phyloP scores from a whole-genome alignment of 331 rosid species.

The Dryas integrifolia region DNA sequence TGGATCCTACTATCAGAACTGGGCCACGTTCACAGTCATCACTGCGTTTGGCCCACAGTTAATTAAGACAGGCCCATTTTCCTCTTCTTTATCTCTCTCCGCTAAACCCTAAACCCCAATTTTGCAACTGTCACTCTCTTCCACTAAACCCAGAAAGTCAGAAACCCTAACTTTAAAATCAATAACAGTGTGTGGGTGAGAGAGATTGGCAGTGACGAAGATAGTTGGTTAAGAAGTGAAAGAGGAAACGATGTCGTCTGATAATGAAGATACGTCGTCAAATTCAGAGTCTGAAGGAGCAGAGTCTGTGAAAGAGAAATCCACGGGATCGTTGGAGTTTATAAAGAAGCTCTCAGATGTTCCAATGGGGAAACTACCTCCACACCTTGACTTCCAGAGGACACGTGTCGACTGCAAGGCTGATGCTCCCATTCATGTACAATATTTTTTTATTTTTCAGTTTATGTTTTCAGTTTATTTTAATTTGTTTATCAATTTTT shows the following conservation, averaged over 20 bases:
- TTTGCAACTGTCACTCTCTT: background rate
- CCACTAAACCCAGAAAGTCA: background rate
- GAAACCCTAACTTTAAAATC: slow-evolving; percentile 11
- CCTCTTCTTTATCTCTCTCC: background rate
- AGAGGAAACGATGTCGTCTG: slow-evolving; percentile 26
- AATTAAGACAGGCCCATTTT: background rate
- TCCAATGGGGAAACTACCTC: slow-evolving; percentile 63
- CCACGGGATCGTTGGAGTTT: background rate
- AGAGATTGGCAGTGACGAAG: background rate
- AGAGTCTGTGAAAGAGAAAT: slow-evolving; percentile 32
- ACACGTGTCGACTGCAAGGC: slow-evolving; percentile 72
- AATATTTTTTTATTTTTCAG: background rate
- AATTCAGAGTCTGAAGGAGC: slow-evolving; percentile 29
- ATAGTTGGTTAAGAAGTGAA: slow-evolving; percentile 32
- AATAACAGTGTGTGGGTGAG: background rate
- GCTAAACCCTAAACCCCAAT: slow-evolving; percentile 31
- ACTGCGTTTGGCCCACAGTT: background rate
- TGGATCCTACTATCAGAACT: no score
- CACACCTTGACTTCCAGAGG: slow-evolving; percentile 55
- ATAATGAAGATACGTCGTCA: slow-evolving; percentile 25
- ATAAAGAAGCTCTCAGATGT: slow-evolving; percentile 64
- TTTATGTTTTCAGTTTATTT: background rate
- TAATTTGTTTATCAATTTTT: background rate
- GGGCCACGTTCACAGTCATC: no score
- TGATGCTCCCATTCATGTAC: slow-evolving; percentile 84